A percentile compares a stretch with the other conserved stretches of the same genome.
These are phyloP conservation scores for Trichosporon faecale DNA, from an alignment of 1,284 basidiomycete genomes.

Conservation along the genomic window DNA sequence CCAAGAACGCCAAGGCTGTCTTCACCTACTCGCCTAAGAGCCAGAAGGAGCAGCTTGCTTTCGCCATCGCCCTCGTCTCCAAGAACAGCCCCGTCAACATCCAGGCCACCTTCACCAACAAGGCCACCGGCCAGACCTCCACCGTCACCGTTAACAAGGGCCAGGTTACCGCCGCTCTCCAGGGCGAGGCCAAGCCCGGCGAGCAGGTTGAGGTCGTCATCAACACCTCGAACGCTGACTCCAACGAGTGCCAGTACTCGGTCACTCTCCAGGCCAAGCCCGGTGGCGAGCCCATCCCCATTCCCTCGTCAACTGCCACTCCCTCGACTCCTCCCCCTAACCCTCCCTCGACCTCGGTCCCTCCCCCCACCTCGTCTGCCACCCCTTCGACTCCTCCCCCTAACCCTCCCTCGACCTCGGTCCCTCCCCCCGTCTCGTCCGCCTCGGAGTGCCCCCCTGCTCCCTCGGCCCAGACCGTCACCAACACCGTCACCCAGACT, in stretches of 20 bases:
- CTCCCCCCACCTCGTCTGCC: neutral
- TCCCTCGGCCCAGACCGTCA: neutral
- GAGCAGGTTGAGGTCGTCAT: constrained; percentile 11
- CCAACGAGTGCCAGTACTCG: constrained; percentile 12
- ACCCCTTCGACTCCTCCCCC: neutral
- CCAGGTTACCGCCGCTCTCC: neutral
- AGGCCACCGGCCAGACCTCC: constrained; percentile 10
- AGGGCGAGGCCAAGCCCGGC: neutral
- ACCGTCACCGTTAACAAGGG: constrained; percentile 6
- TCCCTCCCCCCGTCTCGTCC: neutral
- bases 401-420: neutral
- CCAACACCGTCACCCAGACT: constrained; percentile 10
- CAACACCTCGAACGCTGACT: constrained; percentile 8
- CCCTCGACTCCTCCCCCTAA: neutral
- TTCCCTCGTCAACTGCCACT: neutral
- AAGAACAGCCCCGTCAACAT: constrained; percentile 14
- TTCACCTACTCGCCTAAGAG: constrained; percentile 16
- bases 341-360: neutral
- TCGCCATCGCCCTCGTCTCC: constrained; percentile 13
- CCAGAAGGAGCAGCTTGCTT: constrained; percentile 6
- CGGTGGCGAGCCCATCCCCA: neutral
- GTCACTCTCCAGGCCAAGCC: neutral
- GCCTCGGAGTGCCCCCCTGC: constrained; percentile 6
- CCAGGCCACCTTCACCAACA: neutral
- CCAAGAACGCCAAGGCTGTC: constrained; percentile 10